Conservation (phyloP, 2,329 filamentous ascomycete genomes). For the Ascochyta clinopodiicola region DNA sequence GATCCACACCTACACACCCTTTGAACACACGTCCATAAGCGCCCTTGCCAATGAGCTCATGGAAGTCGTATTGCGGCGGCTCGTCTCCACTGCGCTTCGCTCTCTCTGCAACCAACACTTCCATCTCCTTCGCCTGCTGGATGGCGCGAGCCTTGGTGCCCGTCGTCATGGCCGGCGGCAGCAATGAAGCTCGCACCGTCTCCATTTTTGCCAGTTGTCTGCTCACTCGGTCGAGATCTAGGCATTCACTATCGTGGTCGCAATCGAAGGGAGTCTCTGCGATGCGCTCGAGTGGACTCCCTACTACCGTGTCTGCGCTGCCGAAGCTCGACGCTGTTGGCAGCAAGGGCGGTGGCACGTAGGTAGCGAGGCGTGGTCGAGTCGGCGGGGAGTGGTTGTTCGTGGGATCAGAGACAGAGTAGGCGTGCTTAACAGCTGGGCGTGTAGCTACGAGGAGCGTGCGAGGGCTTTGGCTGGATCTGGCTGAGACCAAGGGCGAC, state of each 20-base stretch:
- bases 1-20: conserved; percentile 48
- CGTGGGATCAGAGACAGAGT: conserved; percentile 34
- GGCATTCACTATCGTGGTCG: conserved; percentile 15
- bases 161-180: conserved; percentile 35
- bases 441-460: not conserved
- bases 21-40: conserved; percentile 78
- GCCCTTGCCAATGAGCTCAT: conserved; percentile 77
- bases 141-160: conserved; percentile 65
- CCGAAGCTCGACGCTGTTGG: conserved; percentile 21
- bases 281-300: conserved; percentile 34
- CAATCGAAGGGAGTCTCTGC: conserved; percentile 32
- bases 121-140: conserved; percentile 75
- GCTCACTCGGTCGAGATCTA: conserved; percentile 8
- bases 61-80: conserved; percentile 70
- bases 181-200: conserved; percentile 27
- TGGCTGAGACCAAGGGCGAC: conserved; percentile 12
- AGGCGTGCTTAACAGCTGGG: conserved; percentile 15
- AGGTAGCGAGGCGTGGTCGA: conserved; percentile 6
- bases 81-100: conserved; percentile 66
- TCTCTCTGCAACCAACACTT: conserved; percentile 67
- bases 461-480: conserved; percentile 3
- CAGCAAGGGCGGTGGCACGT: conserved; percentile 21
- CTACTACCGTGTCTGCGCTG: conserved; percentile 19
- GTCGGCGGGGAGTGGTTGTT: conserved; percentile 19
- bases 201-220: conserved; percentile 35